Base-by-base conservation (phyloP, 78 protist species). In the Tieghemostelium lacteum region DNA sequence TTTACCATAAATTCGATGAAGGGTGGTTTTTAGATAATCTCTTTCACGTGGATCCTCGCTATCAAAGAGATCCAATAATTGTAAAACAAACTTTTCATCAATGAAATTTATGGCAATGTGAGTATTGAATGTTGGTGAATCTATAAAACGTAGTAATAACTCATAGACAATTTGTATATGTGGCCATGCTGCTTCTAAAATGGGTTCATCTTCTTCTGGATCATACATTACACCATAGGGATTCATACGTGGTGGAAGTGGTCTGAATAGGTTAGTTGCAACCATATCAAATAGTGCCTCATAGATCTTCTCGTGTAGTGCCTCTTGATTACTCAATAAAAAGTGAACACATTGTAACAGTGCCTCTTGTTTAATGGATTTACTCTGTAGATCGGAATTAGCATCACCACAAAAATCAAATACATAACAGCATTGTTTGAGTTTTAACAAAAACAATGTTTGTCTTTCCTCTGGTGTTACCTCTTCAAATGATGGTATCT, bases 41-140 rank as follows among this genome's bases (percentile, higher is more conserved):
- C 99, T 87, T 85, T 98, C 99, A 22, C 99, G 92, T 10, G 98
- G 98, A 57, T 98, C 99, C 61, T 98, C 99, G 12, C 96, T 93
- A 70, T 97, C 97, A 61, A 98, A 97, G 1, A 97, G 78, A n/a
- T 89, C 98, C 26, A 98, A 89, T 36, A 98, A 91, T 39, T 77
- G 87, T 31, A 83, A 60, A n/a, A 98, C 71, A 72, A 96, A 95
- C 36, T 19, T 24, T 49, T 92, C 76, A 60, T 92, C 94, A 24
- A 98, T 92, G 87, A 87, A 94, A 42, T 80, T 76, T 83, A 80
- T 91, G 6, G 96, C 98, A 5, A 94, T 72, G 72, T 92, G 92
- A 6, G 97, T 87, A 63, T 96, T 94, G n/a, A 95, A 88, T 26
- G 92, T 92, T 1, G 89, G 61, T 19, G 96, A 94, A 74, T 96